Evolutionary conservation across 2,329 filamentous ascomycete genomes (phyloP).

Genomic region (Fusarium mexicanum): DNA sequence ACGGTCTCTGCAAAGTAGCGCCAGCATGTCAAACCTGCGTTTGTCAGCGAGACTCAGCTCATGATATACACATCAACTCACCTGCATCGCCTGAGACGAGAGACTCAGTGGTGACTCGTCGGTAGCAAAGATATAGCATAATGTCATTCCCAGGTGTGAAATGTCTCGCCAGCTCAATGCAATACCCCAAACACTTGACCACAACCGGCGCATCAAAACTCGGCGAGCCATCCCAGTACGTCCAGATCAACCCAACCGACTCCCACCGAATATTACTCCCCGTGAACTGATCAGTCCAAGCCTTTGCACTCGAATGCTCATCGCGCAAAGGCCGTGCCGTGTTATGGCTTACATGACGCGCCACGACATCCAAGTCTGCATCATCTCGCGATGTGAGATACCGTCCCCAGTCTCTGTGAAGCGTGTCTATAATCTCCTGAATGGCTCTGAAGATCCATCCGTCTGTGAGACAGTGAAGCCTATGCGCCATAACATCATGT

Average conservation of each 20-base stretch:
- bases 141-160: constrained; percentile 48
- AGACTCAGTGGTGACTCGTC: constrained; percentile 50
- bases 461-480: constrained; percentile 40
- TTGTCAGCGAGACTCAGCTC: background rate
- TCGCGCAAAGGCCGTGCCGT: constrained; percentile 50
- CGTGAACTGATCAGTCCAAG: constrained; percentile 53
- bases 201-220: background rate
- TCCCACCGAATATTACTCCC: constrained; percentile 56
- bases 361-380: constrained; percentile 49
- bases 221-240: constrained; percentile 26
- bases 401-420: constrained; percentile 47
- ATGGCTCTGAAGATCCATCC: constrained; percentile 47
- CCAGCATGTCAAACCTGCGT: constrained; percentile 50
- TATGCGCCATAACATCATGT: constrained; percentile 30
- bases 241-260: constrained; percentile 52
- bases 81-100: constrained; percentile 53
- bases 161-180: constrained; percentile 46
- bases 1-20: constrained; percentile 50
- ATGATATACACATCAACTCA: constrained; percentile 31
- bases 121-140: constrained; percentile 50
- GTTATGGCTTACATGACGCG: constrained; percentile 50
- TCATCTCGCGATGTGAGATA: constrained; percentile 42
- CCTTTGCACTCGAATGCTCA: constrained; percentile 45
- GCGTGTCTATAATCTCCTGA: constrained; percentile 43
- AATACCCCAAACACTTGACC: constrained; percentile 39